phyloP scores from a whole-genome alignment of 805 yeast species.

The Starmerella khaoyaiensis region DNA sequence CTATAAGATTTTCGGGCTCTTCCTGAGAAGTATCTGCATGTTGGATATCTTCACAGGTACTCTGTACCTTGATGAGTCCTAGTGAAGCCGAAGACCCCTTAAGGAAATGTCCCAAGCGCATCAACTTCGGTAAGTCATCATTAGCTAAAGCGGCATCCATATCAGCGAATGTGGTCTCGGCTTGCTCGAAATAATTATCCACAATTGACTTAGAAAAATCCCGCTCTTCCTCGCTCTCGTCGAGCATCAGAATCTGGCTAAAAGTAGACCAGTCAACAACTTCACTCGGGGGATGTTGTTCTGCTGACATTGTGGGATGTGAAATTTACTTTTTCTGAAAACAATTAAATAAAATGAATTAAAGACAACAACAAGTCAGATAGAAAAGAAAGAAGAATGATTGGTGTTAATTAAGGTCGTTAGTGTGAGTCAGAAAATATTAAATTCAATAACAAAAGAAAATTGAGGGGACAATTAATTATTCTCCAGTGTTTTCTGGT shows the following conservation, averaged over 20 bases:
- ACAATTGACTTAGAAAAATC: conserved; percentile 73
- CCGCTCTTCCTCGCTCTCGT: conserved; percentile 71
- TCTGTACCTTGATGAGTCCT: conserved; percentile 69
- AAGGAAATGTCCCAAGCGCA: conserved; percentile 76
- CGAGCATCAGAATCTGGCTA: conserved; percentile 83
- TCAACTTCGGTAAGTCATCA: conserved; percentile 41
- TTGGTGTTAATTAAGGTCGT: too few relatives aligned
- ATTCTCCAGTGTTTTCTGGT: too few relatives aligned
- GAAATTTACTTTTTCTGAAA: too few relatives aligned
- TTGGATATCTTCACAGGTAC: conserved; percentile 86
- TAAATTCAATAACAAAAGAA: too few relatives aligned
- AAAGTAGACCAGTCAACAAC: conserved; percentile 81
- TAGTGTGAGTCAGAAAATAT: too few relatives aligned
- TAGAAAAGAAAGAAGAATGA: not conserved
- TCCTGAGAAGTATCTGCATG: conserved; percentile 55
- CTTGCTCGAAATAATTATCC: conserved; percentile 80
- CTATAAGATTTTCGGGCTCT: conserved; percentile 23
- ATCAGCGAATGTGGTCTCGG: conserved; percentile 59
- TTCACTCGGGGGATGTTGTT: conserved; percentile 30
- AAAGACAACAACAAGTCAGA: not conserved
- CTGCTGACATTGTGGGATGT: conserved; percentile 3
- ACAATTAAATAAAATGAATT: not conserved
- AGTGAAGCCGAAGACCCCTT: conserved; percentile 94
- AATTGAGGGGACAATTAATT: too few relatives aligned
- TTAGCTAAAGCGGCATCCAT: conserved; percentile 43